These are phyloP conservation scores for Kwoniella newhampshirensis DNA, from an alignment of 768 basidiomycete species.

Conservation along the genomic window DNA sequence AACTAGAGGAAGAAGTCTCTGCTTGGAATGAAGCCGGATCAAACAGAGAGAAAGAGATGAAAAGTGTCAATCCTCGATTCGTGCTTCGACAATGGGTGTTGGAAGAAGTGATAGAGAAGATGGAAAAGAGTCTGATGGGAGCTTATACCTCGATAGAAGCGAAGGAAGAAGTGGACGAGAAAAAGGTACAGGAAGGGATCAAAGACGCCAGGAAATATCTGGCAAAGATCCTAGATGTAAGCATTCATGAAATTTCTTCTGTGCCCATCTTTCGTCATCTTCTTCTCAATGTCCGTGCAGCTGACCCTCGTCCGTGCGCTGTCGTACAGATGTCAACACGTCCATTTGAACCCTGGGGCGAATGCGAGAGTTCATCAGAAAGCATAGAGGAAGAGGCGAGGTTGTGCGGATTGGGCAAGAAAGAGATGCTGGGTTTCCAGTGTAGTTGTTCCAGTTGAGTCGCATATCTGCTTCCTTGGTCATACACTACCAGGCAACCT, in stretches of 20 bases:
- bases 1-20: conserved; percentile 56
- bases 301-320: conserved; percentile 10
- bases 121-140: conserved; percentile 56
- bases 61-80: conserved; percentile 79
- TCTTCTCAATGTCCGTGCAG: not conserved
- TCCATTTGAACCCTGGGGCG: conserved; percentile 86
- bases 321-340: conserved; percentile 86
- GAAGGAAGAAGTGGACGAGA: conserved; percentile 12
- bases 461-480: not conserved
- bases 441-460: conserved; percentile 79
- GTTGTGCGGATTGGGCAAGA: conserved; percentile 75
- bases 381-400: conserved; percentile 62
- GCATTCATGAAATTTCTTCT: conserved; percentile 32
- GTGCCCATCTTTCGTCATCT: not conserved
- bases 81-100: conserved; percentile 92
- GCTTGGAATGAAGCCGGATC: conserved; percentile 45
- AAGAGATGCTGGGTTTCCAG: conserved; percentile 79
- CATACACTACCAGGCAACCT: conserved; percentile 1
- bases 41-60: conserved; percentile 53
- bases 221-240: conserved; percentile 76
- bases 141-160: conserved; percentile 5
- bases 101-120: conserved; percentile 80
- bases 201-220: conserved; percentile 65
- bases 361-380: conserved; percentile 59
- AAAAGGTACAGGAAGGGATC: conserved; percentile 56